Evolutionary conservation across 2,329 filamentous ascomycete species (phyloP).

Genomic region (Hypocrella siamensis): DNA sequence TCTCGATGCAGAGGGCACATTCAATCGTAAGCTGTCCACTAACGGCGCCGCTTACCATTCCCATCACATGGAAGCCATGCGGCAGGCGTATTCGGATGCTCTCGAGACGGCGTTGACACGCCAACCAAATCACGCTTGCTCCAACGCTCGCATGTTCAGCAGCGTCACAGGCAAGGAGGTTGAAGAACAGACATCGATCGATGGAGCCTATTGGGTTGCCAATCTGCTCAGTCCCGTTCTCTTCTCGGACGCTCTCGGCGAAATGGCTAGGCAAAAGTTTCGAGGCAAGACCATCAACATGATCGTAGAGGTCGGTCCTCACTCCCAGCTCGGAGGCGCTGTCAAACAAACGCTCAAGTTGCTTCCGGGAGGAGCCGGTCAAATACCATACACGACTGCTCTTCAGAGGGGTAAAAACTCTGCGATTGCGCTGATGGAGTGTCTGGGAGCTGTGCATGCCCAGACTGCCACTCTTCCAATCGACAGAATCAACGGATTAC

Average conservation of each 20-base stretch:
- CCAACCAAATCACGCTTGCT: neutral
- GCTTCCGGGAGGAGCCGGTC: neutral
- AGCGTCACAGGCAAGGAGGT: neutral
- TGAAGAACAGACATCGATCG: neutral
- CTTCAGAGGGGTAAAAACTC: neutral
- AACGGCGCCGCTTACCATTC: slow-evolving; percentile 9
- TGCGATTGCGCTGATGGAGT: neutral
- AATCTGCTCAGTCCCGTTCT: slow-evolving; percentile 1
- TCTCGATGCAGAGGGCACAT: slow-evolving; percentile 5
- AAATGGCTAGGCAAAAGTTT: neutral
- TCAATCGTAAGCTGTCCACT: slow-evolving; percentile 9
- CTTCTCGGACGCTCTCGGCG: neutral
- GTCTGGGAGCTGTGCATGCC: slow-evolving; percentile 1
- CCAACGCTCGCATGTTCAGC: neutral
- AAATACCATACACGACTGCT: neutral
- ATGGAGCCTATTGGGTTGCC: neutral
- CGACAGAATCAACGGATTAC: too few species aligned
- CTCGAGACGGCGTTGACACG: slow-evolving; percentile 5
- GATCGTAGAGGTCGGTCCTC: slow-evolving; percentile 2
- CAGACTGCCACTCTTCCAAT: neutral
- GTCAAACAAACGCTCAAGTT: neutral
- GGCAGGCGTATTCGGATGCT: slow-evolving; percentile 22
- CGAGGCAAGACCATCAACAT: neutral
- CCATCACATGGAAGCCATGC: slow-evolving; percentile 7
- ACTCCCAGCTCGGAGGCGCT: neutral